Evolutionary conservation across 257 asterid species (phyloP).

Genomic region (Przewalskia tangutica): DNA sequence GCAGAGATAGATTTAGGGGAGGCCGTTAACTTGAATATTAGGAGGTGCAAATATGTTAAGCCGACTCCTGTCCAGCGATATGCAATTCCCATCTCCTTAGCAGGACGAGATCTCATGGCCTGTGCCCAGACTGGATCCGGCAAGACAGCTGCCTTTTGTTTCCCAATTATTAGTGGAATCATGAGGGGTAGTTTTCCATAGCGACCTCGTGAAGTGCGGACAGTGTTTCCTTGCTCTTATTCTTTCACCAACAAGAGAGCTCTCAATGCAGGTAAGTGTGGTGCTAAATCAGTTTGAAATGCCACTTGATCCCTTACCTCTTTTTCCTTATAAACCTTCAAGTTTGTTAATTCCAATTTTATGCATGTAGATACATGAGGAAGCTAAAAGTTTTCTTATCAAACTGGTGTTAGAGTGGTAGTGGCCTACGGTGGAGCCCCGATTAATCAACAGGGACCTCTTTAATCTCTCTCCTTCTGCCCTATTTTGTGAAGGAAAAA

Average conservation of each 20-base stretch:
- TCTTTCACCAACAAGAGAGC: constrained; percentile 85
- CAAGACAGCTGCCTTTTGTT: constrained; percentile 88
- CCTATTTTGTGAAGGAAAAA: background rate
- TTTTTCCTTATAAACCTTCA: background rate
- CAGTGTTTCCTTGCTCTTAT: constrained; percentile 74
- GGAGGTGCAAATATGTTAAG: constrained; percentile 76
- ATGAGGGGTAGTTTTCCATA: constrained; percentile 42
- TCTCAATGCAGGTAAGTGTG: constrained; percentile 60
- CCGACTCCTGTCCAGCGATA: constrained; percentile 88
- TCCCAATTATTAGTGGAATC: constrained; percentile 80
- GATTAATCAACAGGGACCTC: constrained; percentile 56
- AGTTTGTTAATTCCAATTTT: background rate
- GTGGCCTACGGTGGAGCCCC: constrained; percentile 92
- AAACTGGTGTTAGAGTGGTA: constrained; percentile 68
- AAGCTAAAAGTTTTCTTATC: constrained; percentile 69
- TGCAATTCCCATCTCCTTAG: constrained; percentile 71
- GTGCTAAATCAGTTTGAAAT: background rate
- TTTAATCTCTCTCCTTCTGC: background rate
- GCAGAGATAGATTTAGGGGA: constrained; percentile 85
- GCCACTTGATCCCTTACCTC: background rate
- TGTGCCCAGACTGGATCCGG: constrained; percentile 95
- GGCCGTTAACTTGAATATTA: constrained; percentile 59
- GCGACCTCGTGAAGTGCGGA: constrained; percentile 64
- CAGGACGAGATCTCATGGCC: constrained; percentile 83
- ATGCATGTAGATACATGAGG: constrained; percentile 64